Evolutionary conservation across 192 early-diverging fungal genomes (phyloP).

Genomic region (Geranomyces variabilis): DNA sequence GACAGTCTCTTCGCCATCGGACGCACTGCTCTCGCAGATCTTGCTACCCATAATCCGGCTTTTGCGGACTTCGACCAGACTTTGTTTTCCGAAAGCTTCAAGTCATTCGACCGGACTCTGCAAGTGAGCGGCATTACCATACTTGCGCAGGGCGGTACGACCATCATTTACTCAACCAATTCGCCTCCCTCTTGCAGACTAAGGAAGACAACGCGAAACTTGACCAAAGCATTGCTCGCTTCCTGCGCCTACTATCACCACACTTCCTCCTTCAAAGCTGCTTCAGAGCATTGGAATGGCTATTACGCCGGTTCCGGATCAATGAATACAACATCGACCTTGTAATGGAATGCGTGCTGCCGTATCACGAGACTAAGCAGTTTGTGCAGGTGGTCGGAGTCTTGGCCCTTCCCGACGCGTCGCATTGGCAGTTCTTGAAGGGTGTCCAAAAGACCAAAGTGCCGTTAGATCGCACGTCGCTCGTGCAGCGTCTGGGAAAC

Average conservation of each 20-base stretch:
- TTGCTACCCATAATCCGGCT: conserved; percentile 63
- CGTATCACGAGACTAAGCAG: conserved; percentile 90
- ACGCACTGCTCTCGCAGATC: conserved; percentile 74
- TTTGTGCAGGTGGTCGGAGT: conserved; percentile 84
- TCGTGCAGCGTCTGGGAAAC: conserved; percentile 71
- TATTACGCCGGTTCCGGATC: conserved; percentile 81
- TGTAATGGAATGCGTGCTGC: conserved; percentile 77
- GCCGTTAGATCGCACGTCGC: conserved; percentile 67
- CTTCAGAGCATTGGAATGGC: conserved; percentile 90
- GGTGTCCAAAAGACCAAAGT: conserved; percentile 57
- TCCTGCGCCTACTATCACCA: conserved; percentile 79
- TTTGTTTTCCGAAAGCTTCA: conserved; percentile 81
- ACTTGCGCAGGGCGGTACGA: background rate
- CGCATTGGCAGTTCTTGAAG: conserved; percentile 63
- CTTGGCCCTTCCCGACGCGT: conserved; percentile 66
- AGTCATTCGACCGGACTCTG: conserved; percentile 76
- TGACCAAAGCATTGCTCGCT: conserved; percentile 72
- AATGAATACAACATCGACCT: conserved; percentile 85
- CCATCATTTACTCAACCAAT: background rate
- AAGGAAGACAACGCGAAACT: conserved; percentile 79
- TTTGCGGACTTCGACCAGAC: conserved; percentile 72
- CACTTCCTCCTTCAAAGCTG: conserved; percentile 84
- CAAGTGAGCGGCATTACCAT: conserved; percentile 44
- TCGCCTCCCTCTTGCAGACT: conserved; percentile 50
- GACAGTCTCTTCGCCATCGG: conserved; percentile 88